Evolutionary conservation across 169 alveolate genomes (phyloP).

Genomic region (Eimeria acervulina): DNA sequence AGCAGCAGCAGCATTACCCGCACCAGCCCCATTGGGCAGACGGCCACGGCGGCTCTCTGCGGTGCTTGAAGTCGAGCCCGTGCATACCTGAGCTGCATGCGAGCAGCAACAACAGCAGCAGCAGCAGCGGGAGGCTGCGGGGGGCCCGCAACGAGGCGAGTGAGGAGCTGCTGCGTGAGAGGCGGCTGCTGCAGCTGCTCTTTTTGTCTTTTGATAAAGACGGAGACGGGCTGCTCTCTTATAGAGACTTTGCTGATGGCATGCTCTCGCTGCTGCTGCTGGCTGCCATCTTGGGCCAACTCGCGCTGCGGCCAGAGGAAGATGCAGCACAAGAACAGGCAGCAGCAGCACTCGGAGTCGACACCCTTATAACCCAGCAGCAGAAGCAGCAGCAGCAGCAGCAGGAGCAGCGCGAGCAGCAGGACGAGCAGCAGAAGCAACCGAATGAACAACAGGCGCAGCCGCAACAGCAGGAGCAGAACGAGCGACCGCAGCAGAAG

Average conservation of each 20-base stretch:
- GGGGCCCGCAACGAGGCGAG: conserved; percentile 15
- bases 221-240: conserved; percentile 55
- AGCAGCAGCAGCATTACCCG: conserved; percentile 51
- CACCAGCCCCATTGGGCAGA: background rate
- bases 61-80: conserved; percentile 25
- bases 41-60: background rate
- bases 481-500: no score
- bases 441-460: no score
- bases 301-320: background rate
- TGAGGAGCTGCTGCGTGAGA: conserved; percentile 47
- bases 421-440: no score
- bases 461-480: no score
- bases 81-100: conserved; percentile 24
- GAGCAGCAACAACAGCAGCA: background rate
- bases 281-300: conserved; percentile 16
- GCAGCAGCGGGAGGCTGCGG: conserved; percentile 31
- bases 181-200: conserved; percentile 48
- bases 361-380: background rate
- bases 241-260: conserved; percentile 36
- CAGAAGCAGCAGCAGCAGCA: background rate
- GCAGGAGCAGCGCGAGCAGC: no score
- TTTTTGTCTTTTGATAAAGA: conserved; percentile 30
- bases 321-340: background rate
- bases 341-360: background rate
- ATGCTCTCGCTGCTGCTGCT: conserved; percentile 60